A percentile compares a stretch with the other conserved stretches of the same genome.
Conservation (phyloP, 257 asterid genomes). For the Haberlea rhodopensis region DNA sequence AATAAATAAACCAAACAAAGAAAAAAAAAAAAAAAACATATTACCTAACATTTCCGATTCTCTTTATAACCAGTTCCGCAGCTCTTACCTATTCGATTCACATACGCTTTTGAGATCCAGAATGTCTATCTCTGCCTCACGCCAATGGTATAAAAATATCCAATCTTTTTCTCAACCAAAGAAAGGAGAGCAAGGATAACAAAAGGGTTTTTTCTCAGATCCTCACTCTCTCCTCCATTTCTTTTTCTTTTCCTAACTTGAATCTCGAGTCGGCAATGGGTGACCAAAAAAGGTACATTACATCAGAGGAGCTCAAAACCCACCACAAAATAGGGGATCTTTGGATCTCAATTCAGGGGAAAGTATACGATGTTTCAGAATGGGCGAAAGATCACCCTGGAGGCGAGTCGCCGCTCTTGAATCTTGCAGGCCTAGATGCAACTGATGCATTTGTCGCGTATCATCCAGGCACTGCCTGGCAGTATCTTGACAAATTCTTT, state of each 20-base stretch:
- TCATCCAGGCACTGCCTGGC: conserved; percentile 76
- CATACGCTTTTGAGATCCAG: conserved; percentile 16
- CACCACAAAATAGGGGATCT: conserved; percentile 80
- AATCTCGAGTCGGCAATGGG: conserved; percentile 40
- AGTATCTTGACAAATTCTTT: conserved; percentile 48
- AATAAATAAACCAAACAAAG: no score
- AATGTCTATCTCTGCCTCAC: conserved; percentile 22
- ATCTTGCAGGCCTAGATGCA: conserved; percentile 84
- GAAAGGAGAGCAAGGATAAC: conserved; percentile 3
- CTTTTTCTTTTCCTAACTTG: no score
- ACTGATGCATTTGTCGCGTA: conserved; percentile 87
- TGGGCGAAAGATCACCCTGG: conserved; percentile 84
- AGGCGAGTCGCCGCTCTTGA: conserved; percentile 67
- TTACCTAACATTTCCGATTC: no score
- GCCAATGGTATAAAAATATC: conserved; percentile 1
- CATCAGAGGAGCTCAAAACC: conserved; percentile 61
- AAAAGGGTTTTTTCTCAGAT: conserved; percentile 20
- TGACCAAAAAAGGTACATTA: conserved; percentile 51
- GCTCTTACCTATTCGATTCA: conserved; percentile 25
- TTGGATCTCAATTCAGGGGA: conserved; percentile 92
- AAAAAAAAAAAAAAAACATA: no score
- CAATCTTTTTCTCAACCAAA: background rate
- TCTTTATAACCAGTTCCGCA: conserved; percentile 20
- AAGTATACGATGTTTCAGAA: conserved; percentile 74
- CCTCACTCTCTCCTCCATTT: no score